Evolutionary conservation across 1,139 yeast genomes (phyloP).

Genomic region (Hansenula lynferdii): DNA sequence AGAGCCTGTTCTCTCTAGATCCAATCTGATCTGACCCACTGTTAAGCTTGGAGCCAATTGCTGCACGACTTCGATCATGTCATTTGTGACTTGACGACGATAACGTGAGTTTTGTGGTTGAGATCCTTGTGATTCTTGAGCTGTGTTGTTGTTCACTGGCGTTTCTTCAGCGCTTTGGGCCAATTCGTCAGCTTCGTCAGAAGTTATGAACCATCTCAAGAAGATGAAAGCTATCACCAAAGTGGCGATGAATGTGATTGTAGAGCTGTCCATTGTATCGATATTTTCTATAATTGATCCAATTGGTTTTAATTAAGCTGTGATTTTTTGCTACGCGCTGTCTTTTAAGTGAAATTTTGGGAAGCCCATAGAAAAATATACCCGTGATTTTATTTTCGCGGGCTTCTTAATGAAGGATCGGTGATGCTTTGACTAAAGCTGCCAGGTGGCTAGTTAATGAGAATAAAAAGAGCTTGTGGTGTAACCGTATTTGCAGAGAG

Average conservation of each 20-base stretch:
- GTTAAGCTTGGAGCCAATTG: conserved; percentile 75
- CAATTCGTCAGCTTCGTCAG: conserved; percentile 30
- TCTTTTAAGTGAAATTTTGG: no score
- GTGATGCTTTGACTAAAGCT: no score
- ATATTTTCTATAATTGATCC: no score
- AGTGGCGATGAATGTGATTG: conserved; percentile 44
- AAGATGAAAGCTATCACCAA: conserved; percentile 49
- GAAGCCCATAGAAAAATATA: no score
- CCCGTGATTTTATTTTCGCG: no score
- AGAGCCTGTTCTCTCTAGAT: conserved; percentile 64
- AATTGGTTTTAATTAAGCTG: background rate
- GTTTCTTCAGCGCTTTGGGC: conserved; percentile 3
- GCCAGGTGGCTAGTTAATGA: no score
- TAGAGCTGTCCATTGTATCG: conserved; percentile 52
- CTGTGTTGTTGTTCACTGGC: conserved; percentile 8
- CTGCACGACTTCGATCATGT: conserved; percentile 84
- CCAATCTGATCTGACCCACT: conserved; percentile 63
- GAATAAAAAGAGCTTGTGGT: no score
- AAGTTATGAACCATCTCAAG: conserved; percentile 56
- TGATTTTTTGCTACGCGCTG: no score
- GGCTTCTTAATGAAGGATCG: no score
- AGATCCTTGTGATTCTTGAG: conserved; percentile 3
- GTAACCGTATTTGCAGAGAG: no score
- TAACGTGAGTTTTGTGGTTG: conserved; percentile 2
- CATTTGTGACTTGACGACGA: conserved; percentile 60